phyloP scores from a whole-genome alignment of 148 eudicot species.

The Chenopodium album region DNA sequence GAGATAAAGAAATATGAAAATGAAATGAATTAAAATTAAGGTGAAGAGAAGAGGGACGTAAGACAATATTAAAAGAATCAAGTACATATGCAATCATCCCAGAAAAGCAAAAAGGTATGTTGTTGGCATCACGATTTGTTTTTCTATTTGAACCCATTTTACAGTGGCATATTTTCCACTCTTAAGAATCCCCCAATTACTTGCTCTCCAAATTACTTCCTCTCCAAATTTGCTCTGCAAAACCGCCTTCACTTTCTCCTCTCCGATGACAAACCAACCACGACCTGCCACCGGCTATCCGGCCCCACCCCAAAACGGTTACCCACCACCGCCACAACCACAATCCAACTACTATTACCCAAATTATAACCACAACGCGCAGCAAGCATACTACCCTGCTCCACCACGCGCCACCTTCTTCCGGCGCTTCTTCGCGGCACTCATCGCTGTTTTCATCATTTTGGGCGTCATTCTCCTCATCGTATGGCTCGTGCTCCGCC shows the following conservation, averaged over 20 bases:
- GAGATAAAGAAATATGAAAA: too few species aligned
- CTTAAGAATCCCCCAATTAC: too few species aligned
- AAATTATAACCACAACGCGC: slow-evolving; percentile 28
- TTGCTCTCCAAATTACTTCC: too few species aligned
- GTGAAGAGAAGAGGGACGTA: too few species aligned
- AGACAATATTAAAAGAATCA: too few species aligned
- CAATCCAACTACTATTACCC: slow-evolving; percentile 38
- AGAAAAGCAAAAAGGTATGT: too few species aligned
- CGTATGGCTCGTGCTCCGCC: slow-evolving; percentile 76
- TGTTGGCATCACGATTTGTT: too few species aligned
- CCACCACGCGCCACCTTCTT: slow-evolving; percentile 53
- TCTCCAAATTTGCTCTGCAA: background rate
- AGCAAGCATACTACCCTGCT: slow-evolving; percentile 29
- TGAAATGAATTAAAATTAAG: too few species aligned
- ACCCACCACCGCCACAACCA: slow-evolving; percentile 36
- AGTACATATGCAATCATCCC: too few species aligned
- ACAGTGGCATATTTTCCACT: too few species aligned
- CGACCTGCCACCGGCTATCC: slow-evolving; percentile 58
- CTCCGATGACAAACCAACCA: slow-evolving; percentile 39
- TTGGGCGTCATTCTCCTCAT: slow-evolving; percentile 53
- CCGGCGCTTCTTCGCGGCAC: slow-evolving; percentile 57
- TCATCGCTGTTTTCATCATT: slow-evolving; percentile 51
- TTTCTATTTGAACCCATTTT: too few species aligned
- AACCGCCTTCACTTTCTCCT: background rate
- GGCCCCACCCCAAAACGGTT: slow-evolving; percentile 35